phyloP scores from a whole-genome alignment of 148 eudicot genomes.

The Vaccinium vitisidaea region DNA sequence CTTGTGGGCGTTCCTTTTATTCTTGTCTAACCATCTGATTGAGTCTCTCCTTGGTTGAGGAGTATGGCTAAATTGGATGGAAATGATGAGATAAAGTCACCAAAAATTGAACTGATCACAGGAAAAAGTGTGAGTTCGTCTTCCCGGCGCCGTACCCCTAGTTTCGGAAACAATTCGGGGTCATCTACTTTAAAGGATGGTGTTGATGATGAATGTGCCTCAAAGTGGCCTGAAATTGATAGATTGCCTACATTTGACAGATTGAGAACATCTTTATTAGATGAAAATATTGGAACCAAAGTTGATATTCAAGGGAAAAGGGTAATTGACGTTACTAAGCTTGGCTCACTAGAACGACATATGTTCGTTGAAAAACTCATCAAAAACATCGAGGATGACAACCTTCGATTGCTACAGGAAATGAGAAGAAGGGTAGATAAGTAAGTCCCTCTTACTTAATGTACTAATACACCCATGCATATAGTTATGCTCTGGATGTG shows the following conservation, averaged over 20 bases:
- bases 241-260: not conserved
- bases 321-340: not conserved
- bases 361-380: constrained; percentile 54
- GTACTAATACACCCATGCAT: not conserved
- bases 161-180: constrained; percentile 39
- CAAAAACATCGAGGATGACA: not conserved
- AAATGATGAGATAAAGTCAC: constrained; percentile 37
- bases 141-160: constrained; percentile 29
- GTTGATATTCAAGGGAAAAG: constrained; percentile 23
- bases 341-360: not conserved
- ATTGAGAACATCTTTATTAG: not conserved
- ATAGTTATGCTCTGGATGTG: not conserved
- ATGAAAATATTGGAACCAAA: constrained; percentile 20
- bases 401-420: not conserved
- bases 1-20: not conserved
- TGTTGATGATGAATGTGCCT: constrained; percentile 38
- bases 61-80: constrained; percentile 41
- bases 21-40: not conserved
- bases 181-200: constrained; percentile 28
- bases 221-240: constrained; percentile 52
- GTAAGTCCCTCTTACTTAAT: constrained; percentile 33
- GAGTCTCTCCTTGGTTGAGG: not conserved
- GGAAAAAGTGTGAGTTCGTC: constrained; percentile 45
- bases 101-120: constrained; percentile 34
- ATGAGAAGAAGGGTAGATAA: constrained; percentile 35